Base-by-base conservation (phyloP, 306 rosid genomes). In the Urtica urens region DNA sequence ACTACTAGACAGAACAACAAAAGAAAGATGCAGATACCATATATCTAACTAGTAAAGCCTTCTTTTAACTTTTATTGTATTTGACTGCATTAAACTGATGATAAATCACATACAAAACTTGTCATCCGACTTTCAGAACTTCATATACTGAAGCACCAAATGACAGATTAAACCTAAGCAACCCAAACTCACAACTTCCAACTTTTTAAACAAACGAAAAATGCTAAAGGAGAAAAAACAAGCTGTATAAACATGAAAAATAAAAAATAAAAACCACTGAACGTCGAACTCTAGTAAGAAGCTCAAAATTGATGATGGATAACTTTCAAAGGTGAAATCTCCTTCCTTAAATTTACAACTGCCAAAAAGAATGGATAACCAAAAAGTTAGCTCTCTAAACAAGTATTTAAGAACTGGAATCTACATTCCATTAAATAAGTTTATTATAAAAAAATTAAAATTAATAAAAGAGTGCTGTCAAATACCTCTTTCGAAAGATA, bases 401-500 rank as follows among this genome's bases (percentile, higher is more conserved):
- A 38, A 49, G 60, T 58, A 67, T 30, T 51, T 23, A 44, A 68
- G 46, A 46, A 14, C 39, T n/a, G 9, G 21, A 41, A 41, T n/a
- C n/a, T n/a, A n/a, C n/a, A n/a, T n/a, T n/a, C n/a, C n/a, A n/a
- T n/a, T n/a, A n/a, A n/a, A n/a, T n/a, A n/a, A n/a, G n/a, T n/a
- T n/a, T n/a, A n/a, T n/a, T n/a, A n/a, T n/a, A n/a, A n/a, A n/a
- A n/a, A n/a, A n/a, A n/a, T n/a, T n/a, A n/a, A n/a, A n/a, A n/a
- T n/a, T n/a, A n/a, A n/a, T n/a, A n/a, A n/a, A n/a, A 23, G 42
- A 29, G 42, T 3, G n/a, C 23, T 14, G 61, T 57, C 23, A 46
- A 44, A 17, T 65, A 66, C 80, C 93, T 76, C 72, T 26, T 69
- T 72, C 67, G 50, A 59, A 46, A 58, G 59, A 55, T 14, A 43